A percentile compares a stretch with the other conserved stretches of the same genome.
These are phyloP conservation scores for Xylaria sp. DNA, from an alignment of 2,329 filamentous ascomycete genomes.

Conservation along the genomic window DNA sequence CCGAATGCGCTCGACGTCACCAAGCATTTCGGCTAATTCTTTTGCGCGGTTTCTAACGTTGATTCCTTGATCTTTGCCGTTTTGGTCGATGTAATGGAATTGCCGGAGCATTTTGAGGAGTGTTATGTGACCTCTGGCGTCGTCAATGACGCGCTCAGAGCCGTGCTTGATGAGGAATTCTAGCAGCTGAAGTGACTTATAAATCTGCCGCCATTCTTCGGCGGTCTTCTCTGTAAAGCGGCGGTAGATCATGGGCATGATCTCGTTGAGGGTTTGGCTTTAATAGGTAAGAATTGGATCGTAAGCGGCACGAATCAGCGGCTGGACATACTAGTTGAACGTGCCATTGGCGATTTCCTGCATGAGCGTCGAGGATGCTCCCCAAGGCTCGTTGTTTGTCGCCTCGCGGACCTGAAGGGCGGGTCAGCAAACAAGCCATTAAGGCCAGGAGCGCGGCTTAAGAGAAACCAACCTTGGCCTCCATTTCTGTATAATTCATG, in stretches of 20 bases:
- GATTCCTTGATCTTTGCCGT: conserved; percentile 97
- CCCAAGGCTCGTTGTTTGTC: conserved; percentile 99
- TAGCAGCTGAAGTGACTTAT: conserved; percentile 95
- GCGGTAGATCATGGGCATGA: conserved; percentile 99
- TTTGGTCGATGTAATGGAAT: conserved; percentile 95
- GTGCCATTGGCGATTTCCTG: conserved; percentile 98
- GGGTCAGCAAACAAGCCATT: conserved; percentile 9
- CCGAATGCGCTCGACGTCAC: conserved; percentile 88
- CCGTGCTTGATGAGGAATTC: conserved; percentile 98
- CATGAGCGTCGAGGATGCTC: conserved; percentile 82
- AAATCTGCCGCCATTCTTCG: conserved; percentile 99
- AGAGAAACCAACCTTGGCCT: conserved; percentile 62
- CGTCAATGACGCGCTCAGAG: conserved; percentile 95
- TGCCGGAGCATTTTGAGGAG: conserved; percentile 98
- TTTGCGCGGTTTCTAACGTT: conserved; percentile 97
- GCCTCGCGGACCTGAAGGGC: conserved; percentile 82
- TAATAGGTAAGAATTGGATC: conserved; percentile 9
- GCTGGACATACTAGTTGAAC: conserved; percentile 85
- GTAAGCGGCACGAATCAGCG: not conserved
- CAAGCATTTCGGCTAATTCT: conserved; percentile 90
- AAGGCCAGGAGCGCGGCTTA: not conserved
- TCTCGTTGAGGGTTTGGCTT: conserved; percentile 96
- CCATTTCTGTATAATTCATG: conserved; percentile 98
- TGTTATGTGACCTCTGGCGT: conserved; percentile 92
- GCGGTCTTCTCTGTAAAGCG: conserved; percentile 98